A percentile compares a stretch with the other conserved stretches of the same genome.
Evolutionary conservation across 2,329 filamentous ascomycete genomes (phyloP).

Genomic region (Penicillium sp.): DNA sequence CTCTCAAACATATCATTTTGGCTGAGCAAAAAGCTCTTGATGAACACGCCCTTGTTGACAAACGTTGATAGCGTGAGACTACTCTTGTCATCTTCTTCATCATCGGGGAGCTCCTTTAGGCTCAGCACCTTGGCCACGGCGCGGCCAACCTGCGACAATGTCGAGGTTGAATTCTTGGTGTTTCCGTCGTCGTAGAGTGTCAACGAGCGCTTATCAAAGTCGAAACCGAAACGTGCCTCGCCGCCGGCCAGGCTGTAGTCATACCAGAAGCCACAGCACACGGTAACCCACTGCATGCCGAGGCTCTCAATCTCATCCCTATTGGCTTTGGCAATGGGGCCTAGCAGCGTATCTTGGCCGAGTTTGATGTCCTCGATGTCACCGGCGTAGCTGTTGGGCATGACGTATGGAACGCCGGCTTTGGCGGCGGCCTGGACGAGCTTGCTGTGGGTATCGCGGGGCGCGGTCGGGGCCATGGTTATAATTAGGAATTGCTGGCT

Average conservation of each 20-base stretch:
- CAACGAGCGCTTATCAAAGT: conserved; percentile 41
- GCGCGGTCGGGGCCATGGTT: conserved; percentile 45
- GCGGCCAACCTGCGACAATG: conserved; percentile 54
- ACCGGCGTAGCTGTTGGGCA: conserved; percentile 48
- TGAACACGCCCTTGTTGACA: conserved; percentile 48
- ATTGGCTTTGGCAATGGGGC: conserved; percentile 18
- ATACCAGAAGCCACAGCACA: conserved; percentile 52
- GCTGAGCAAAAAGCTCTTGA: conserved; percentile 55
- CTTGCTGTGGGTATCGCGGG: conserved; percentile 42
- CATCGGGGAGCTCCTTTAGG: conserved; percentile 41
- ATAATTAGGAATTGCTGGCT: conserved; percentile 58
- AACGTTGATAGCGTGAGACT: conserved; percentile 41
- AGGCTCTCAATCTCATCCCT: conserved; percentile 31
- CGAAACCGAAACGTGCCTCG: conserved; percentile 45
- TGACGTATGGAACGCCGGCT: conserved; percentile 53
- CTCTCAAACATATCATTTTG: conserved; percentile 64
- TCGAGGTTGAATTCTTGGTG: conserved; percentile 54
- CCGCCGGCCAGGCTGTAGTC: conserved; percentile 46
- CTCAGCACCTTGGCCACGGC: conserved; percentile 52
- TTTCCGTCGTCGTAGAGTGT: conserved; percentile 56
- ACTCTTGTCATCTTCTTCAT: conserved; percentile 31
- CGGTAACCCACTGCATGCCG: conserved; percentile 43
- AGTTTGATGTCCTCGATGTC: conserved; percentile 30
- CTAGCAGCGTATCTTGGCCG: conserved; percentile 35
- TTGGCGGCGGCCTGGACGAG: conserved; percentile 53